phyloP scores from a whole-genome alignment of 2,329 filamentous ascomycete genomes.

The Aspergillus fijiensis region DNA sequence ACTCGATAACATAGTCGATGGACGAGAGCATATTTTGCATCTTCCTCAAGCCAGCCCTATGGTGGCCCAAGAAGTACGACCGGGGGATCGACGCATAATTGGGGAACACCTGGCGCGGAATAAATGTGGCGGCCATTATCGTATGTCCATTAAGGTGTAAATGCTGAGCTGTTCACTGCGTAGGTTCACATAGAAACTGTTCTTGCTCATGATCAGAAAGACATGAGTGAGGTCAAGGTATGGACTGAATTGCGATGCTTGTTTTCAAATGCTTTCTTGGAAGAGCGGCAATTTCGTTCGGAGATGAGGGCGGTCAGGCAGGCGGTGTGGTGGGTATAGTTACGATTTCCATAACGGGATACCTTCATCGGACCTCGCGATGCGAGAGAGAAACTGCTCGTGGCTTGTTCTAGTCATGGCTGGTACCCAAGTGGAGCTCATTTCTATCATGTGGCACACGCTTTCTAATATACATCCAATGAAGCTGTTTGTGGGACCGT shows the following conservation, averaged over 20 bases:
- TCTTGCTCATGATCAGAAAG: conserved; percentile 7
- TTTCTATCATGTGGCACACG: too few relatives aligned
- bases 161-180: neutral
- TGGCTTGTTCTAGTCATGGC: neutral
- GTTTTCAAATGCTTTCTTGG: neutral
- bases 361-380: neutral
- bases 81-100: conserved; percentile 73
- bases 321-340: neutral
- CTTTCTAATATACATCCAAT: too few relatives aligned
- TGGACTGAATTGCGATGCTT: neutral
- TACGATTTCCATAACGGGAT: neutral
- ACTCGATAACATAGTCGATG: conserved; percentile 89
- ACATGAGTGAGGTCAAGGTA: neutral
- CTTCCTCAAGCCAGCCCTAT: conserved; percentile 73
- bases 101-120: conserved; percentile 72
- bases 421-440: neutral
- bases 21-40: conserved; percentile 79
- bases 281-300: neutral
- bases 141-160: neutral
- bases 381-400: neutral
- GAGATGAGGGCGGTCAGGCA: neutral
- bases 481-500: too few relatives aligned
- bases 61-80: conserved; percentile 94
- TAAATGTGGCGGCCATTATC: conserved; percentile 53
- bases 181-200: neutral